These are phyloP conservation scores for Ustilago cynodontis DNA, from an alignment of 1,284 basidiomycete genomes.

Conservation along the genomic window DNA sequence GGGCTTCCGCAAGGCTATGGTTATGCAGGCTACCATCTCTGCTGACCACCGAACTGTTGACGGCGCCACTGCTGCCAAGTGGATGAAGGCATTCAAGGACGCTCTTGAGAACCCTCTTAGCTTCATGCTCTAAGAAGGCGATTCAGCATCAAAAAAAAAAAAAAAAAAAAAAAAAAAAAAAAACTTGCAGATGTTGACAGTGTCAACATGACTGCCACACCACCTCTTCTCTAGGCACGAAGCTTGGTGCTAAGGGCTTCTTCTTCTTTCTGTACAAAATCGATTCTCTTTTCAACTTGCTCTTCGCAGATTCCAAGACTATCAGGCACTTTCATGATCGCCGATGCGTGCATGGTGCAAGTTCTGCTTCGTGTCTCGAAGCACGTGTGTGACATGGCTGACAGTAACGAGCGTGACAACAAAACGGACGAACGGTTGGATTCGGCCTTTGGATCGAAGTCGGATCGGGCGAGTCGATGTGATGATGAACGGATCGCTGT, in stretches of 20 bases:
- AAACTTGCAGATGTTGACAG: background rate
- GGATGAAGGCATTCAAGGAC: constrained; percentile 89
- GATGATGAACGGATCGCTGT: background rate
- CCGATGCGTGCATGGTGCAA: background rate
- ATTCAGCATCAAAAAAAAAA: background rate
- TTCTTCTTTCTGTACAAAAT: constrained; percentile 21
- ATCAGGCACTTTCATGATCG: constrained; percentile 12
- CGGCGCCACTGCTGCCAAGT: constrained; percentile 73
- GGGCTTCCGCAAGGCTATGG: constrained; percentile 76
- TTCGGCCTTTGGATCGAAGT: background rate
- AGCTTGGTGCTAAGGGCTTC: background rate
- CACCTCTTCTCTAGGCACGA: background rate
- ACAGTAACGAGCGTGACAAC: too few relatives aligned
- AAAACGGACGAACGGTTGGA: too few relatives aligned
- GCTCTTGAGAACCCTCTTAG: constrained; percentile 93
- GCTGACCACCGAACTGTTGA: constrained; percentile 84
- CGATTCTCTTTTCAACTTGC: constrained; percentile 8
- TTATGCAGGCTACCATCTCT: constrained; percentile 97
- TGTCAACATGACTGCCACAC: background rate
- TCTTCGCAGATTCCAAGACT: constrained; percentile 9
- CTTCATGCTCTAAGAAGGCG: constrained; percentile 58
- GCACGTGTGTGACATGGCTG: background rate
- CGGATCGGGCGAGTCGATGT: background rate
- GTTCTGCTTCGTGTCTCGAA: background rate
- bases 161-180: background rate